Conservation (phyloP, 352 stramenopile genomes). For the Globisporangium nodosum region DNA sequence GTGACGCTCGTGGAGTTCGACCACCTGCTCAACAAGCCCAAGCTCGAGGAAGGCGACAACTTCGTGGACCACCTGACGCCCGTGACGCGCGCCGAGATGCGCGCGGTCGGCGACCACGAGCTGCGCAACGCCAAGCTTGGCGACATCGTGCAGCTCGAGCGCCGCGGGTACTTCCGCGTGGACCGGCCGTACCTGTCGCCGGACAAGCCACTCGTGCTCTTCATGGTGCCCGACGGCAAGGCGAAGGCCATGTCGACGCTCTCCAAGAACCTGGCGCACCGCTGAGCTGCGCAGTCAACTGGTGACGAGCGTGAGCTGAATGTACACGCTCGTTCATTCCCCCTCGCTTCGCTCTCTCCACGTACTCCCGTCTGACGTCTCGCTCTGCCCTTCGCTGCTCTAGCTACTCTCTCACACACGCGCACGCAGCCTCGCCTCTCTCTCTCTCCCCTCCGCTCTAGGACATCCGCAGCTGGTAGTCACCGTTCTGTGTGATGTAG, state of each 20-base stretch:
- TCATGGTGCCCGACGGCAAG: slow-evolving; percentile 99
- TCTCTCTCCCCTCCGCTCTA: background rate
- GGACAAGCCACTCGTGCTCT: slow-evolving; percentile 93
- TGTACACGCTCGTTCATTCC: no score
- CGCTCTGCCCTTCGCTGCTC: no score
- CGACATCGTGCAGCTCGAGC: slow-evolving; percentile 98
- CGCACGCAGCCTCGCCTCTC: no score
- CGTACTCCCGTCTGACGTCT: no score
- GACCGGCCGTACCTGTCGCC: slow-evolving; percentile 76
- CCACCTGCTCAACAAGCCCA: slow-evolving; percentile 98
- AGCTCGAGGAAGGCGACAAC: slow-evolving; percentile 97
- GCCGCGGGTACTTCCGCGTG: slow-evolving; percentile 96
- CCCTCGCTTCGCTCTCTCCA: no score
- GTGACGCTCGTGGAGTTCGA: slow-evolving; percentile 97
- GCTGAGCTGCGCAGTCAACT: slow-evolving; percentile 24
- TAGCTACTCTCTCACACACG: no score
- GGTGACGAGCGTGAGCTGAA: no score
- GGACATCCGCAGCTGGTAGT: slow-evolving; percentile 99
- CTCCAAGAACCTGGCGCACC: slow-evolving; percentile 81
- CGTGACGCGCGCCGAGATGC: slow-evolving; percentile 90
- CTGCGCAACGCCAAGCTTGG: slow-evolving; percentile 92
- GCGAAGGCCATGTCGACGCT: slow-evolving; percentile 83
- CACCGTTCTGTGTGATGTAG: slow-evolving; percentile 99
- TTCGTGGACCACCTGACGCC: slow-evolving; percentile 97
- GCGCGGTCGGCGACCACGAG: slow-evolving; percentile 93